Evolutionary conservation across 495 filamentous ascomycete genomes (phyloP), one percentile per base, ranked within the genome.

Genomic region (Penicillium bialowiezense): DNA sequence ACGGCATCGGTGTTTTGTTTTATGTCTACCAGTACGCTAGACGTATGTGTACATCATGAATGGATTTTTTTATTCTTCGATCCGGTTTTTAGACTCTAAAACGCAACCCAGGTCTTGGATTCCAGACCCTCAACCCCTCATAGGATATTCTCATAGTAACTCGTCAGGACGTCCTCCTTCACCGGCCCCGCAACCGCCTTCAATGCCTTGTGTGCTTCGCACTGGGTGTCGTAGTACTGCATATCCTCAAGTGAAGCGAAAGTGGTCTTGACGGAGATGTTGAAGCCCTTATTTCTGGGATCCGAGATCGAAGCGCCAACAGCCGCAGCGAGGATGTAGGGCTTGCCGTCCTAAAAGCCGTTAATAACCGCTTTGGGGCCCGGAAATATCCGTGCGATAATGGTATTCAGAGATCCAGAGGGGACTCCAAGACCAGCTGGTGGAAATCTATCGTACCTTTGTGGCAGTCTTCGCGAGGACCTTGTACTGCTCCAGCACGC

Each of bases 221-320:
- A 87, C 49, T 80, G 73, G 5, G 48, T 59, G 64, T 90, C 86
- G 55, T 87, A 90, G 62, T 80, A 89, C 54, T 81, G 65, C 80
- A 89, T 82, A 64, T 89, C 86, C 8, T 83, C 85, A 43, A 83
- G 39, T 32, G 59, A 80, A 5, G 74, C 73, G 52, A 90, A 89
- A 34, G 74, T 75, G 42, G 73, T 77, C 57, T 79, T 75, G 10
- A 78, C 76, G 7, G 77, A 72, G 32, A 89, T 45, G 5, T 78
- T 88, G 68, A 69, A 87, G n/a, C 84, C 86, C 56, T 82, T 71
- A 53, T 75, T 77, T 4, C 81, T 77, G 3, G 74, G 69, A 55
- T 87, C 82, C 1, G 69, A 58, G 52, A 74, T 57, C 3, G 76
- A 67, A 12, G 55, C 50, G 6, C 73, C 73, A 1, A 73, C 80